Evolutionary conservation across 306 rosid genomes (phyloP).

Genomic region (Begonia fuchsioides): DNA sequence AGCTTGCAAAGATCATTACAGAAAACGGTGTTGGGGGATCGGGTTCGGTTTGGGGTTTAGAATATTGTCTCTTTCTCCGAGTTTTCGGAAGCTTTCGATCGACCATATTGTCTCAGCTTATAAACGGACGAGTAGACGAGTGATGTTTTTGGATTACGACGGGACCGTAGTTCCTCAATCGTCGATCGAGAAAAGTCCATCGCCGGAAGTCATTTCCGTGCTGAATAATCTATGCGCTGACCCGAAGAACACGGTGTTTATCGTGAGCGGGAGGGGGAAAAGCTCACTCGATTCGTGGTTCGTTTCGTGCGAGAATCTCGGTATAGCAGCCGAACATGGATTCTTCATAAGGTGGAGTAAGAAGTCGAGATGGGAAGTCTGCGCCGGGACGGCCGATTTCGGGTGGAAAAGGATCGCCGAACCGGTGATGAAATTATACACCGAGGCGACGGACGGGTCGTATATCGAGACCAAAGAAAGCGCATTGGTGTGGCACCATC

Average conservation of each 20-base stretch:
- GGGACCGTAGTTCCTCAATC: conserved; percentile 70
- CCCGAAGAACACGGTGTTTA: conserved; percentile 56
- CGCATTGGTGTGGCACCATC: conserved; percentile 65
- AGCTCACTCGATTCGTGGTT: conserved; percentile 53
- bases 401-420: conserved; percentile 48
- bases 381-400: conserved; percentile 14
- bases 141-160: conserved; percentile 81
- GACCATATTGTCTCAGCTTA: conserved; percentile 50
- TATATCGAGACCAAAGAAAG: conserved; percentile 61
- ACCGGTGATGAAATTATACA: conserved; percentile 50
- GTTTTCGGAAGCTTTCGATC: conserved; percentile 61
- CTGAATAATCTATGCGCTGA: conserved; percentile 57
- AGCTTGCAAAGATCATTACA: conserved; percentile 61
- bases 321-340: conserved; percentile 93
- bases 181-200: conserved; percentile 46
- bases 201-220: conserved; percentile 43
- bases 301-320: conserved; percentile 59
- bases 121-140: conserved; percentile 46
- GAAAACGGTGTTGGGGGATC: conserved; percentile 56
- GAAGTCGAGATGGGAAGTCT: conserved; percentile 44
- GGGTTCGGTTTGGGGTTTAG: conserved; percentile 72
- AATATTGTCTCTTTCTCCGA: conserved; percentile 70
- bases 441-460: conserved; percentile 54
- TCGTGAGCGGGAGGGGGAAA: conserved; percentile 73
- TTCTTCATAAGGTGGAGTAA: conserved; percentile 63